phyloP scores from a whole-genome alignment of 768 basidiomycete genomes.

The Cyclocybe aegerita region DNA sequence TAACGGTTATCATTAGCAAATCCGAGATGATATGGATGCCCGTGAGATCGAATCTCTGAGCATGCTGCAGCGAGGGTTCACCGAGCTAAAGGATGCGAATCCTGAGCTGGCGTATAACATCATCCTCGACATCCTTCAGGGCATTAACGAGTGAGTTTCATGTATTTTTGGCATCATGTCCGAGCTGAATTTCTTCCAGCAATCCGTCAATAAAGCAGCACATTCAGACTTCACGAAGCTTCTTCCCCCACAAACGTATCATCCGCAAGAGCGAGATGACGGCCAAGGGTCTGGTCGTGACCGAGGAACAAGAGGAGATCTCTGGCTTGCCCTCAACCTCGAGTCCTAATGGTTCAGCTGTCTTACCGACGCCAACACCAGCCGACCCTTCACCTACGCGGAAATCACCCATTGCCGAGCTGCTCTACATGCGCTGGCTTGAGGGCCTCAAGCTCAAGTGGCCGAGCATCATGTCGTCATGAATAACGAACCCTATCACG shows the following conservation, averaged over 20 bases:
- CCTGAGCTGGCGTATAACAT: conserved; percentile 85
- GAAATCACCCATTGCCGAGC: conserved; percentile 90
- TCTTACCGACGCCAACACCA: conserved; percentile 18
- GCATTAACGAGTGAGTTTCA: conserved; percentile 82
- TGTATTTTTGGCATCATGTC: conserved; percentile 1
- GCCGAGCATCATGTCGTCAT: conserved; percentile 62
- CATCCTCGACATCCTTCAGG: conserved; percentile 85
- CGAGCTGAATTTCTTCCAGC: conserved; percentile 35
- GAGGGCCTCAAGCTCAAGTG: conserved; percentile 90
- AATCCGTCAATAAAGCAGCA: conserved; percentile 79
- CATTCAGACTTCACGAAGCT: conserved; percentile 72
- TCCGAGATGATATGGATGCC: conserved; percentile 83
- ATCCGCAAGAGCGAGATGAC: conserved; percentile 86
- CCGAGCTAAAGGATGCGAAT: conserved; percentile 80
- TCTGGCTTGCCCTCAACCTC: conserved; percentile 44
- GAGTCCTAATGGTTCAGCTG: conserved; percentile 26
- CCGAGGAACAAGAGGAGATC: conserved; percentile 77
- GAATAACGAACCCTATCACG: conserved; percentile 3
- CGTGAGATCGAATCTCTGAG: conserved; percentile 85
- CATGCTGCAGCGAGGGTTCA: conserved; percentile 88
- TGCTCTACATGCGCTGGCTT: conserved; percentile 97
- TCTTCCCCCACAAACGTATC: conserved; percentile 82
- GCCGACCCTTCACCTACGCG: conserved; percentile 46
- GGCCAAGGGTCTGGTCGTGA: conserved; percentile 77
- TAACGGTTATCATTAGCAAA: conserved; percentile 45